Conservation (phyloP, 345 rosid genomes). For the Firmiana major region DNA sequence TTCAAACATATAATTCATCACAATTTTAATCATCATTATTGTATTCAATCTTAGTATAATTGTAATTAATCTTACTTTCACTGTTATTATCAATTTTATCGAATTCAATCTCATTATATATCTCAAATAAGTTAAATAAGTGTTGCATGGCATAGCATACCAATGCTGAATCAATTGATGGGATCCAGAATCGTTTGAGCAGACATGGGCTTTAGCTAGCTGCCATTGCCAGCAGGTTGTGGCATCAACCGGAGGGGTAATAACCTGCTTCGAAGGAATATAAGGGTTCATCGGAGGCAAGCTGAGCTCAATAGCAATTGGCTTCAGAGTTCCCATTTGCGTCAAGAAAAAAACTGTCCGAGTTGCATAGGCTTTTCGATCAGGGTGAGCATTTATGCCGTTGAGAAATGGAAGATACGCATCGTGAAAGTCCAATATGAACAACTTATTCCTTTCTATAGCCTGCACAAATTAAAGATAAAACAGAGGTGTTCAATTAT, state of each 20-base stretch:
- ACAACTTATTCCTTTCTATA: constrained; percentile 61
- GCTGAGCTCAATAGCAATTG: constrained; percentile 87
- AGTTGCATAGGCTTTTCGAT: constrained; percentile 88
- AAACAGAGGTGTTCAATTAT: background rate
- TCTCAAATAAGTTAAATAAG: background rate
- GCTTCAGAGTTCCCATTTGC: constrained; percentile 64
- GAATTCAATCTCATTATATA: no score
- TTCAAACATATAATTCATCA: no score
- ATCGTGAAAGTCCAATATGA: constrained; percentile 72
- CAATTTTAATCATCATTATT: no score
- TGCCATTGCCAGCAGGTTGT: constrained; percentile 85
- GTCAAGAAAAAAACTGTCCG: constrained; percentile 74
- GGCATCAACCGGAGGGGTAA: constrained; percentile 72
- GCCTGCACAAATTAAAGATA: constrained; percentile 43
- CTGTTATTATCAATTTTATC: no score
- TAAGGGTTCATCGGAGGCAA: constrained; percentile 47
- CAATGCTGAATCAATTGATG: constrained; percentile 92
- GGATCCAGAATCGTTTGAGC: constrained; percentile 87
- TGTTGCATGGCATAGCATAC: constrained; percentile 5
- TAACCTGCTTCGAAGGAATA: constrained; percentile 55
- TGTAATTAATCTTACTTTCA: no score
- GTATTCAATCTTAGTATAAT: no score
- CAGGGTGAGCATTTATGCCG: constrained; percentile 68
- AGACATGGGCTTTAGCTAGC: constrained; percentile 89
- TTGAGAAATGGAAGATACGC: constrained; percentile 74